Evolutionary conservation across 139 green algal species (phyloP), one percentile per base, ranked within the genome.

Genomic region (Dunaliella sp.): DNA sequence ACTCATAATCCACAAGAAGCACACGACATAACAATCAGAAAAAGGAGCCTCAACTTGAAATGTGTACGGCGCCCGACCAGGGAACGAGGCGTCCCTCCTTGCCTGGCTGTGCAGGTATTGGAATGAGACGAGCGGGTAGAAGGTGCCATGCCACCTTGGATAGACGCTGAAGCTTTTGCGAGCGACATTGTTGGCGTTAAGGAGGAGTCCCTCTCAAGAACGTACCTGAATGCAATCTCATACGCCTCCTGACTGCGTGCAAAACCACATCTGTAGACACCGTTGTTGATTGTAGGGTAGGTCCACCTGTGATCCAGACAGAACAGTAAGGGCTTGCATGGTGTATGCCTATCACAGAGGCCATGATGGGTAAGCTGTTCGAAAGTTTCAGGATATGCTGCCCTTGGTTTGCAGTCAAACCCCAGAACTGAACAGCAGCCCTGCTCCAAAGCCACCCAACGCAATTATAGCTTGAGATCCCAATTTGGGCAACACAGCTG

Each of bases 231-330:
- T 0, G 91, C 91, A 1, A 85, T 80, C 26, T 99, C 96, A 90
- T 99, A 99, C 0, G 96, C 94, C 78, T 91, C 87, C 87, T 99
- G 97, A 38, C 87, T 91, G 1, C 85, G 91, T 0, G 97, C 97
- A 92, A 99, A 99, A 26, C 97, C 97, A 76, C 94, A 98, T 24
- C 94, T 84, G 91, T 99, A 99, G 28, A 99, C 97, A 25, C 97
- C 97, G 83, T 99, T 99, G 94, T 98, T 99, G 89, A 99, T 98
- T 35, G 33, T 80, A 25, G 75, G 84, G 75, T 98, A 98, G 1
- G 97, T 89, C 96, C 96, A 98, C 36, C 58, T 74, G 58, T 24
- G 24, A 24, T 24, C 58, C 58, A 21, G 24, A 21, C 58, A 74
- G 58, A 24, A 21, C 21, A 24, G 22, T 74, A 24, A 74, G 22